Conservation (phyloP, 192 early-diverging fungal species). For the Backusella parvicylindrica region DNA sequence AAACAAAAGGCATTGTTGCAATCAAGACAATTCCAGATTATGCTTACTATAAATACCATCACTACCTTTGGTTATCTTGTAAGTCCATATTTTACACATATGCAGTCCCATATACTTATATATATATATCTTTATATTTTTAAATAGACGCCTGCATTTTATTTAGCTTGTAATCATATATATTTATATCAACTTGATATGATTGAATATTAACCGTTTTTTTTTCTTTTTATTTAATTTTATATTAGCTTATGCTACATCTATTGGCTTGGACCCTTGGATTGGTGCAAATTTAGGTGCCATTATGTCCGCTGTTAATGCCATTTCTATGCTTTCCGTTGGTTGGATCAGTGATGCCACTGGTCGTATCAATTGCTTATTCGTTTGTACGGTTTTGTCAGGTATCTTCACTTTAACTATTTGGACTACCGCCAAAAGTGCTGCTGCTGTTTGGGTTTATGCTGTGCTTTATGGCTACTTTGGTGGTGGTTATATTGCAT, state of each 20-base stretch:
- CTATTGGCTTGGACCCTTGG: slow-evolving; percentile 8
- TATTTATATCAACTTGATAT: neutral
- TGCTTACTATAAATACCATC: slow-evolving; percentile 13
- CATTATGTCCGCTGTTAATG: slow-evolving; percentile 18
- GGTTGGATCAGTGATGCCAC: slow-evolving; percentile 11
- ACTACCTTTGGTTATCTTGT: slow-evolving; percentile 26
- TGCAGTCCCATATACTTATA: neutral
- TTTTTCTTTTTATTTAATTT: neutral
- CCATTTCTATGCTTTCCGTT: slow-evolving; percentile 15
- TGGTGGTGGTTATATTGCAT: slow-evolving; percentile 42
- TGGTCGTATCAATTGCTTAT: neutral
- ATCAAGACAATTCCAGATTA: slow-evolving; percentile 2
- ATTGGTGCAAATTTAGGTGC: slow-evolving; percentile 9
- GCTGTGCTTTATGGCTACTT: slow-evolving; percentile 42
- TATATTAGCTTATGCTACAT: slow-evolving; percentile 20
- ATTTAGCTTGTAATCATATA: slow-evolving; percentile 10
- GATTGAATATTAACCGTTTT: neutral
- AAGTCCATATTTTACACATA: neutral
- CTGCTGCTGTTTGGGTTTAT: slow-evolving; percentile 28
- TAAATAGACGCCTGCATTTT: slow-evolving; percentile 16
- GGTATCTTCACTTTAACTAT: neutral
- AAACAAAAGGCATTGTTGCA: neutral
- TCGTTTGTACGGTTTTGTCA: neutral
- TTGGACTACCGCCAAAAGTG: neutral
- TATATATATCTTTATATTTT: neutral